These are phyloP conservation scores for Euclidium syriacum DNA, from an alignment of 345 rosid genomes.

Conservation along the genomic window DNA sequence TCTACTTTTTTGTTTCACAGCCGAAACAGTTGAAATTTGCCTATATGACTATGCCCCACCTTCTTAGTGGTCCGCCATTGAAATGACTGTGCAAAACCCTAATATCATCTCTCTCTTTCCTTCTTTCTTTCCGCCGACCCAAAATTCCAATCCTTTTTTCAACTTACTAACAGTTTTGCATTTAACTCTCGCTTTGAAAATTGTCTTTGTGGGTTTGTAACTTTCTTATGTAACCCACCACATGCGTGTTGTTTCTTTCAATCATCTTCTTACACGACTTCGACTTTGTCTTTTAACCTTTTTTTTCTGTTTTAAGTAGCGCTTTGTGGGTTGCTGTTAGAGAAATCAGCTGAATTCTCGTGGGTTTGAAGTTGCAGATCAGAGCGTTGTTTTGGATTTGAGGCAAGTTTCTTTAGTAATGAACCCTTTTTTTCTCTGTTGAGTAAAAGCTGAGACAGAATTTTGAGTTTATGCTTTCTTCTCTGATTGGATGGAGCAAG, in stretches of 20 bases:
- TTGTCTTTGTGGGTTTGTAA: conserved; percentile 16
- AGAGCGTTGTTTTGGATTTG: conserved; percentile 20
- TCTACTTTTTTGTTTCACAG: neutral
- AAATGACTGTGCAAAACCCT: conserved; percentile 31
- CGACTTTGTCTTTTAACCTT: neutral
- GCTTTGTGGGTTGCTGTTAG: conserved; percentile 10
- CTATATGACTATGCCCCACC: conserved; percentile 26
- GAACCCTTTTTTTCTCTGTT: conserved; percentile 1
- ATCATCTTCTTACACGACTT: conserved; percentile 16
- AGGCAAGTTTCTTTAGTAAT: conserved; percentile 19
- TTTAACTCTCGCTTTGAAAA: conserved; percentile 29
- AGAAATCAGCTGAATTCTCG: conserved; percentile 14
- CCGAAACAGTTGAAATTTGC: conserved; percentile 30
- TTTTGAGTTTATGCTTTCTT: conserved; percentile 7
- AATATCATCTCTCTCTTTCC: conserved; percentile 21
- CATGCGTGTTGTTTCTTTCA: conserved; percentile 17
- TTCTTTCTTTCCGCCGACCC: conserved; percentile 21
- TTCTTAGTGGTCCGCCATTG: conserved; percentile 34
- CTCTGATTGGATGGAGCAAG: conserved; percentile 21
- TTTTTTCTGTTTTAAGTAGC: neutral
- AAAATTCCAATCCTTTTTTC: conserved; percentile 6
- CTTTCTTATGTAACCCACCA: conserved; percentile 22
- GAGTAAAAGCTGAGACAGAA: neutral
- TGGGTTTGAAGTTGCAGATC: conserved; percentile 13
- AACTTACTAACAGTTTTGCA: conserved; percentile 26